Conservation (phyloP, 2,329 filamentous ascomycete genomes). For the Ophiostoma australiae region DNA sequence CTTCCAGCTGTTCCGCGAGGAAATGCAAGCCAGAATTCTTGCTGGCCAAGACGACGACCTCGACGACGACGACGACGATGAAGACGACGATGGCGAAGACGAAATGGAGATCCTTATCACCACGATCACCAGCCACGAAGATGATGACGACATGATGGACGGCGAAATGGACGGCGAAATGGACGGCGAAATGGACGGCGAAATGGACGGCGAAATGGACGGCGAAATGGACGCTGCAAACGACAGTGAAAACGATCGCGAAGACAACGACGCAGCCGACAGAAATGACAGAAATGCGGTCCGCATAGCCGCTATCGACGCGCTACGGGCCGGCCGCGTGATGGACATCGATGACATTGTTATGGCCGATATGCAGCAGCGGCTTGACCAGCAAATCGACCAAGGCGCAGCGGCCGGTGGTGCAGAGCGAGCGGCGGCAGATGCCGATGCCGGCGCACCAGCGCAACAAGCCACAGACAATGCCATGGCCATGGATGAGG, state of each 20-base stretch:
- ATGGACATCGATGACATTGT: constrained; percentile 46
- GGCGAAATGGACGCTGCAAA: constrained; percentile 35
- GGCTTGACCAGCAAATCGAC: constrained; percentile 32
- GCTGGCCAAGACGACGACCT: constrained; percentile 37
- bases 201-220: constrained; percentile 22
- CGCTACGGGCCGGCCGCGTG: not conserved
- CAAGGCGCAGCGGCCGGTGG: constrained; percentile 34
- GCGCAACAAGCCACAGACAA: constrained; percentile 37
- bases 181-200: constrained; percentile 28
- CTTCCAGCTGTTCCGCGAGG: not conserved
- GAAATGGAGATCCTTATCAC: constrained; percentile 30
- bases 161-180: constrained; percentile 28
- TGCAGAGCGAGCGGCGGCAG: not conserved
- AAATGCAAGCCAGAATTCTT: constrained; percentile 4
- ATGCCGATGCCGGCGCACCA: not conserved
- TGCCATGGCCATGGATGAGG: constrained; percentile 54
- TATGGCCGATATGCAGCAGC: constrained; percentile 49
- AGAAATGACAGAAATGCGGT: not conserved
- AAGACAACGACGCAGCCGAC: constrained; percentile 30
- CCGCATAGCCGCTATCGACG: not conserved
- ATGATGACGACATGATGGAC: constrained; percentile 30
- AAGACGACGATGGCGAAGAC: constrained; percentile 25
- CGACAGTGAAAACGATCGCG: constrained; percentile 32
- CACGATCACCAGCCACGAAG: not conserved
- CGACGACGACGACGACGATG: constrained; percentile 32